Evolutionary conservation across 768 basidiomycete species (phyloP).

Genomic region (Termitomyces sp.): DNA sequence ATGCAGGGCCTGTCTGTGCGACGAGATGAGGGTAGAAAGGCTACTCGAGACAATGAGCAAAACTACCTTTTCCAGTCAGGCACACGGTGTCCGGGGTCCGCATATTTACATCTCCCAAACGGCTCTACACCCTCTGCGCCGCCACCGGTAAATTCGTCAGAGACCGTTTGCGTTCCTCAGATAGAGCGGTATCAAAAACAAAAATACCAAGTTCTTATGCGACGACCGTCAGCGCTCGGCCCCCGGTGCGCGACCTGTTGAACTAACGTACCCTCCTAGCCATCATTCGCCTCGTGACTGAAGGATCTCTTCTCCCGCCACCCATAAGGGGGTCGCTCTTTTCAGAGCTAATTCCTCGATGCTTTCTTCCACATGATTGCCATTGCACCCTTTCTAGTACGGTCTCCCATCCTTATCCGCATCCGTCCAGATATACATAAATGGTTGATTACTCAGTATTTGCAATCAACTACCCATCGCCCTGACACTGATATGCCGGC

Average conservation of each 20-base stretch:
- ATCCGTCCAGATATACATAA: neutral
- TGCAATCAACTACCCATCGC: neutral
- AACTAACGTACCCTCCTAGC: neutral
- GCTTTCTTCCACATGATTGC: slow-evolving; percentile 5
- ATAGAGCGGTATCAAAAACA: neutral
- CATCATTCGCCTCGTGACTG: slow-evolving; percentile 1
- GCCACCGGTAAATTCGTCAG: slow-evolving; percentile 14
- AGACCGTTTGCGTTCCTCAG: slow-evolving; percentile 3
- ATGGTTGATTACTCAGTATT: neutral
- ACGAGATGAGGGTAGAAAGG: slow-evolving; percentile 11
- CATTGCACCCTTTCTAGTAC: neutral
- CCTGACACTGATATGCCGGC: neutral
- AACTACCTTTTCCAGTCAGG: slow-evolving; percentile 7
- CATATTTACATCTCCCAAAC: slow-evolving; percentile 9
- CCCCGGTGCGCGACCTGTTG: slow-evolving; percentile 1
- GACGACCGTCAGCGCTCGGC: slow-evolving; percentile 2
- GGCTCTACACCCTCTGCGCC: slow-evolving; percentile 8
- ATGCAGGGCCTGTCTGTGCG: slow-evolving; percentile 1
- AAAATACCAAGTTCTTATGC: neutral
- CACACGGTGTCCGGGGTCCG: slow-evolving; percentile 13
- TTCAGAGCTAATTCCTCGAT: slow-evolving; percentile 5
- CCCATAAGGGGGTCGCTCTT: slow-evolving; percentile 5
- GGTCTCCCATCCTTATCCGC: neutral
- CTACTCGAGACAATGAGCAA: slow-evolving; percentile 8
- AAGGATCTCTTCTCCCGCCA: slow-evolving; percentile 10